A percentile compares a stretch with the other conserved stretches of the same genome.
Evolutionary conservation across 768 basidiomycete species (phyloP).

Genomic region (Mycena galopus): DNA sequence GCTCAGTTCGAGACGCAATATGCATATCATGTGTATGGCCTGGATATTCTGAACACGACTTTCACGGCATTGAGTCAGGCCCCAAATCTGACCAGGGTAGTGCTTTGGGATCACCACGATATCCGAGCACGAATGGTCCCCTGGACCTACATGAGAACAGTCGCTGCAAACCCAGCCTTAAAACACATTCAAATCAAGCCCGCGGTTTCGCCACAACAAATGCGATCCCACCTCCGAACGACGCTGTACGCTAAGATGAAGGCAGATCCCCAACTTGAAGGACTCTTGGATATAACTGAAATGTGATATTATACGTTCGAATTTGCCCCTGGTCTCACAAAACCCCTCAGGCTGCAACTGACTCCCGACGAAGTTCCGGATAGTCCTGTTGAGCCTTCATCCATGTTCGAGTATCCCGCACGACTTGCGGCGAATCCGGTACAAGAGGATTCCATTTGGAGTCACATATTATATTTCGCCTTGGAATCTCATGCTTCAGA

Average conservation of each 20-base stretch:
- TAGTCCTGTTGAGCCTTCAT: not conserved
- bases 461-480: not conserved
- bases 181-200: not conserved
- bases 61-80: not conserved
- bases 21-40: not conserved
- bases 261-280: not conserved
- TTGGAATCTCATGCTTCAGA: not conserved
- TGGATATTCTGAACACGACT: not conserved
- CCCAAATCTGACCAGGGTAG: not conserved
- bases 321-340: not conserved
- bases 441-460: no score
- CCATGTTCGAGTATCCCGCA: not conserved
- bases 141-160: not conserved
- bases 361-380: not conserved
- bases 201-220: not conserved
- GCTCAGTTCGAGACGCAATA: not conserved
- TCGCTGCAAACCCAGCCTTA: slow-evolving; percentile 1
- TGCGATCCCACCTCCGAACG: not conserved
- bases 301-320: no score
- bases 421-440: no score
- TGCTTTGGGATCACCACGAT: not conserved
- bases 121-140: not conserved
- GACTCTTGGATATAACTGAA: not conserved
- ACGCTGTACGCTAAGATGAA: not conserved
- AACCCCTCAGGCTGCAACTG: not conserved